phyloP scores from a whole-genome alignment of 768 basidiomycete species.

The Fistulinella prunicolor region DNA sequence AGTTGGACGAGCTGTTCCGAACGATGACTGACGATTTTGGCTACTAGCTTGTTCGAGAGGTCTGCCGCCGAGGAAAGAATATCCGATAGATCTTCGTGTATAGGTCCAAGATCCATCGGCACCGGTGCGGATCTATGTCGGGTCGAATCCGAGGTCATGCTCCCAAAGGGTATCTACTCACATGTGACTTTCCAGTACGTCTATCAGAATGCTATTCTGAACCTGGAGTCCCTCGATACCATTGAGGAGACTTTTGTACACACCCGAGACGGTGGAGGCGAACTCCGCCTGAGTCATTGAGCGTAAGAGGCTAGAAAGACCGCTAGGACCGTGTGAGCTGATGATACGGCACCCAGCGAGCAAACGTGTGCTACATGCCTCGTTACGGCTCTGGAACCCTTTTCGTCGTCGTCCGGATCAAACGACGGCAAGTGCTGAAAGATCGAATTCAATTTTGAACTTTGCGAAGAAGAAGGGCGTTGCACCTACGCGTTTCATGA shows the following conservation, averaged over 20 bases:
- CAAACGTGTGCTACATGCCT: conserved; percentile 18
- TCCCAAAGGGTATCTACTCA: conserved; percentile 19
- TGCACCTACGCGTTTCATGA: conserved; percentile 56
- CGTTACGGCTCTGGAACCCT: conserved; percentile 27
- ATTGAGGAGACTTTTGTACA: conserved; percentile 62
- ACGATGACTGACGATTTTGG: conserved; percentile 73
- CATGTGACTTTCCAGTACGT: conserved; percentile 52
- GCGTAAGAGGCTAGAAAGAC: conserved; percentile 55
- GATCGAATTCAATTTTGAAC: neutral
- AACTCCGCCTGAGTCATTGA: conserved; percentile 70
- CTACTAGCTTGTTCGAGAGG: conserved; percentile 77
- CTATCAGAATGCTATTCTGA: conserved; percentile 56
- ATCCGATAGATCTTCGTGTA: conserved; percentile 70
- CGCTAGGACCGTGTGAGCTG: conserved; percentile 17
- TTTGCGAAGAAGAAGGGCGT: conserved; percentile 1
- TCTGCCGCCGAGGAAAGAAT: conserved; percentile 80
- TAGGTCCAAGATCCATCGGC: conserved; percentile 41
- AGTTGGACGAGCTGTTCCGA: conserved; percentile 78
- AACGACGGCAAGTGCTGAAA: conserved; percentile 59
- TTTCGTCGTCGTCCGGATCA: conserved; percentile 52
- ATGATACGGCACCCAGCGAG: neutral
- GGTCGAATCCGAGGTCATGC: conserved; percentile 1
- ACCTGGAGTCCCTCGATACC: conserved; percentile 65
- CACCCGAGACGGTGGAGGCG: conserved; percentile 51
- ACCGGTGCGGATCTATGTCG: conserved; percentile 36